Conservation (phyloP, 768 basidiomycete genomes). For the Coprinellus micaceus region DNA sequence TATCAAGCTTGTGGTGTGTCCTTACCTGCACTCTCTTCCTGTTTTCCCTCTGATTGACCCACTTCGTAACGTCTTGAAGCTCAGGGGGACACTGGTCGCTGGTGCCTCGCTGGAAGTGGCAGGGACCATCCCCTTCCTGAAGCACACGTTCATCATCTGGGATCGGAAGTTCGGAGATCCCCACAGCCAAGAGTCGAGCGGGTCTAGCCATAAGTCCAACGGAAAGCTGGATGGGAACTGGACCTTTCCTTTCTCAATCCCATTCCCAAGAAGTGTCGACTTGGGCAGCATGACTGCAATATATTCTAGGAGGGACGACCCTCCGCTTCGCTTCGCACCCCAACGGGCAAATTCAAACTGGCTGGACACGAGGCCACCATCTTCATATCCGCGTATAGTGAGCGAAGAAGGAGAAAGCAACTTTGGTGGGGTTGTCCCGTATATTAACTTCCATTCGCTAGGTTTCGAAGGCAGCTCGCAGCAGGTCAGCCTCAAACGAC, state of each 20-base stretch:
- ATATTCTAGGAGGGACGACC: background rate
- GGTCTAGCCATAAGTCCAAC: too few relatives aligned
- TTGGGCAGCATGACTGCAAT: background rate
- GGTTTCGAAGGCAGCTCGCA: too few relatives aligned
- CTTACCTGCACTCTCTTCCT: too few relatives aligned
- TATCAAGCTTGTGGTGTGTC: background rate
- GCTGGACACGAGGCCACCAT: too few relatives aligned
- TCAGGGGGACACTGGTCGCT: background rate
- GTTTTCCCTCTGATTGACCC: background rate
- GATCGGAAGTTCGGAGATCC: background rate
- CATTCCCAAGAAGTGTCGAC: background rate
- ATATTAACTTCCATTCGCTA: too few relatives aligned
- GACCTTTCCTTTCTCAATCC: slow-evolving; percentile 1
- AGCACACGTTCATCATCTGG: background rate
- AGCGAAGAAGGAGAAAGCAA: background rate
- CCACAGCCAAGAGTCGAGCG: too few relatives aligned
- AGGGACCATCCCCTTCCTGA: background rate
- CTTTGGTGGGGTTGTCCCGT: too few relatives aligned
- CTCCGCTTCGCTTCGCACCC: background rate
- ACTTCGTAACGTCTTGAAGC: background rate
- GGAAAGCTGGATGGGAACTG: background rate
- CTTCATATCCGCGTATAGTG: background rate
- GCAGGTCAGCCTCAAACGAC: too few relatives aligned
- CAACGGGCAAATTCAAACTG: background rate
- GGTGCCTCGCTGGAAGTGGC: background rate